Percentiles rank a stretch among this genome's conserved stretches.
phyloP scores from a whole-genome alignment of 2,329 filamentous ascomycete genomes.

The Verticillium albo-atrum region DNA sequence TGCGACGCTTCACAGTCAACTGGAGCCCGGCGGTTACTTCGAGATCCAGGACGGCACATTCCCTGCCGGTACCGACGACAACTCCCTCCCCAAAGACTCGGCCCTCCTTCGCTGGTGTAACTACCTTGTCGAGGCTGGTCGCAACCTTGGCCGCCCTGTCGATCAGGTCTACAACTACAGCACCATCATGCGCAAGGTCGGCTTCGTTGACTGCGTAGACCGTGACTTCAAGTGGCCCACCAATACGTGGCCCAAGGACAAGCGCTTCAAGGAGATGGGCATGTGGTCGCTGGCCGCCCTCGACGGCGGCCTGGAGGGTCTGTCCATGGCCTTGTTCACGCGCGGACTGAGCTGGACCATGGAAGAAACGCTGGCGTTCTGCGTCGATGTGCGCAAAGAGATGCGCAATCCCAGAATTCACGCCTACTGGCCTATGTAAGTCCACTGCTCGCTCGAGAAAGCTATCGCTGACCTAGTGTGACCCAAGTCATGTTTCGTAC shows the following conservation, averaged over 20 bases:
- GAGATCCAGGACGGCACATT: conserved; percentile 6
- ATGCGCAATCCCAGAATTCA: conserved; percentile 22
- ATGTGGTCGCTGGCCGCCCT: neutral
- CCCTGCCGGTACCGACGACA: conserved; percentile 29
- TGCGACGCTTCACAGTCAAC: neutral
- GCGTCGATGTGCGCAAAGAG: conserved; percentile 22
- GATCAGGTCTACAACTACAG: conserved; percentile 23
- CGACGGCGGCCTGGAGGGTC: conserved; percentile 18
- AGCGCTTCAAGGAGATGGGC: conserved; percentile 33
- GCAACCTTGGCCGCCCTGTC: conserved; percentile 22
- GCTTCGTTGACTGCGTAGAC: conserved; percentile 44
- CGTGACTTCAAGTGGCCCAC: conserved; percentile 38
- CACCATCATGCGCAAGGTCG: conserved; percentile 37
- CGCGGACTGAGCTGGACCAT: conserved; percentile 23
- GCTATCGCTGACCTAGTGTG: neutral
- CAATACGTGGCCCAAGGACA: conserved; percentile 42
- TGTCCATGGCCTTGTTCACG: conserved; percentile 26
- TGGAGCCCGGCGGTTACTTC: conserved; percentile 9
- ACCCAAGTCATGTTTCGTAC: neutral
- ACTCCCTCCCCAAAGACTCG: conserved; percentile 19
- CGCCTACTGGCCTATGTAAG: conserved; percentile 26
- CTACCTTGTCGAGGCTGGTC: neutral
- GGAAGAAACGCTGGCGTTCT: conserved; percentile 21
- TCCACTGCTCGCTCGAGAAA: neutral
- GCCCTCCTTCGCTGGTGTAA: conserved; percentile 2